Evolutionary conservation across 192 early-diverging fungal genomes (phyloP).

Genomic region (Mortierella alpina): DNA sequence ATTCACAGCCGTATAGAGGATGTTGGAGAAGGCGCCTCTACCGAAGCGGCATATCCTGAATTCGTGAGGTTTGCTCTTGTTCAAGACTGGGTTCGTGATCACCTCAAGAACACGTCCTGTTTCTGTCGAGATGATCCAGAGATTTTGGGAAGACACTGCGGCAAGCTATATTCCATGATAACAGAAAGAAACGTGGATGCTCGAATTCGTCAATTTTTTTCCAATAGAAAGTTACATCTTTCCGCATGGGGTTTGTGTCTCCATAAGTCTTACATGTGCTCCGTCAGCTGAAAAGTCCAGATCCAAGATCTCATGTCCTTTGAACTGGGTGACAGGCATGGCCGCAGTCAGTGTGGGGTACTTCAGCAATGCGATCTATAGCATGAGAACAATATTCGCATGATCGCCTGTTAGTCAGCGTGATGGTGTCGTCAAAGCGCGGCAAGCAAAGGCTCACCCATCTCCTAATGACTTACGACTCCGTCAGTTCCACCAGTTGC

Average conservation of each 20-base stretch:
- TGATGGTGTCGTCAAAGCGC: neutral
- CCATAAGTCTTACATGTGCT: constrained; percentile 20
- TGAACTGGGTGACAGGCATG: constrained; percentile 62
- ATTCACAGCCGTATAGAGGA: constrained; percentile 76
- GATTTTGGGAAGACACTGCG: constrained; percentile 57
- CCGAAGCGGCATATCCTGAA: constrained; percentile 72
- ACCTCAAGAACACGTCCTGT: constrained; percentile 60
- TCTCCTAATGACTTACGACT: constrained; percentile 54
- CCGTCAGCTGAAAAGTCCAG: constrained; percentile 70
- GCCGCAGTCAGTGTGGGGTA: constrained; percentile 69
- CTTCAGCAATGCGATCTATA: constrained; percentile 57
- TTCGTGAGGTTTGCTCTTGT: constrained; percentile 56
- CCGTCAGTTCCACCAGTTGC: constrained; percentile 79
- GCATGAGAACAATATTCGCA: neutral
- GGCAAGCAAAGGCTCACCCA: neutral
- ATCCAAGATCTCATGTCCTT: constrained; percentile 74
- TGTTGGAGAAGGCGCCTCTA: constrained; percentile 59
- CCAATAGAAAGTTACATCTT: too few relatives aligned
- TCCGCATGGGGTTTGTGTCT: too few relatives aligned
- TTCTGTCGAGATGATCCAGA: constrained; percentile 57
- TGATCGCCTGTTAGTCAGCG: neutral
- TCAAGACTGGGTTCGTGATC: constrained; percentile 51
- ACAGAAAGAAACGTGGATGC: neutral
- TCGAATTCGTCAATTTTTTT: neutral
- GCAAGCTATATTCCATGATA: constrained; percentile 54